Conservation (phyloP, 139 green algal species). For the Zygnema circumcarinatum region DNA sequence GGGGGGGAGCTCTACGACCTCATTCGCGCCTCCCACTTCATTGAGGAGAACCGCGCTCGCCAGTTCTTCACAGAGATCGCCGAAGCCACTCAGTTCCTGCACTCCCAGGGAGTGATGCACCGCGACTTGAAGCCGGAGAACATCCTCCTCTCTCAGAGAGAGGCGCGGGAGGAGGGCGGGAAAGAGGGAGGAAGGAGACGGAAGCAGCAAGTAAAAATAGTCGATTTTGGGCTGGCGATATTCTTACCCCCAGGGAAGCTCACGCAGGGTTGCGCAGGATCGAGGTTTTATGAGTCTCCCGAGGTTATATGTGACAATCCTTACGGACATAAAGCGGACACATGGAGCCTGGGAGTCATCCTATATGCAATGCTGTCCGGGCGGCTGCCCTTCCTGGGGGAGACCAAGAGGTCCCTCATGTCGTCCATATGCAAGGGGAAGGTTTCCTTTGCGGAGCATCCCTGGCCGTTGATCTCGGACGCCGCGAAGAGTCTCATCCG, state of each 20-base stretch:
- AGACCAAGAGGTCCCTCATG: not conserved
- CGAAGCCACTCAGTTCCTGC: not conserved
- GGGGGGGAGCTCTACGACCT: slow-evolving; percentile 35
- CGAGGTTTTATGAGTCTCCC: slow-evolving; percentile 15
- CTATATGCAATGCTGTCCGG: slow-evolving; percentile 37
- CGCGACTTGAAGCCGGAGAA: slow-evolving; percentile 11
- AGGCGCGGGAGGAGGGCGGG: no score
- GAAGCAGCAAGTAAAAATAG: slow-evolving; percentile 11
- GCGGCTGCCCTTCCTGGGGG: not conserved
- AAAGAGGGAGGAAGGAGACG: not conserved
- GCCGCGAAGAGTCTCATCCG: slow-evolving; percentile 17
- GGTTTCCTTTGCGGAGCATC: not conserved
- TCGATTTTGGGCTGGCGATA: slow-evolving; percentile 23
- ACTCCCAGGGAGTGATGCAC: not conserved
- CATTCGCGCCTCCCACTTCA: not conserved
- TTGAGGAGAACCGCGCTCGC: not conserved
- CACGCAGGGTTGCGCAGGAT: slow-evolving; percentile 8
- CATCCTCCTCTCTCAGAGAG: not conserved
- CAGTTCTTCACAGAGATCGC: not conserved
- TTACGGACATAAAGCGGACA: slow-evolving; percentile 21
- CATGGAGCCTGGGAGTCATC: slow-evolving; percentile 18
- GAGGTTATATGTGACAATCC: slow-evolving; percentile 13
- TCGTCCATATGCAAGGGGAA: not conserved
- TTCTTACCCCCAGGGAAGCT: not conserved
- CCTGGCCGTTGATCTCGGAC: not conserved